Conservation (phyloP, 1,284 basidiomycete species). For the Ceratobasidium sp. region DNA sequence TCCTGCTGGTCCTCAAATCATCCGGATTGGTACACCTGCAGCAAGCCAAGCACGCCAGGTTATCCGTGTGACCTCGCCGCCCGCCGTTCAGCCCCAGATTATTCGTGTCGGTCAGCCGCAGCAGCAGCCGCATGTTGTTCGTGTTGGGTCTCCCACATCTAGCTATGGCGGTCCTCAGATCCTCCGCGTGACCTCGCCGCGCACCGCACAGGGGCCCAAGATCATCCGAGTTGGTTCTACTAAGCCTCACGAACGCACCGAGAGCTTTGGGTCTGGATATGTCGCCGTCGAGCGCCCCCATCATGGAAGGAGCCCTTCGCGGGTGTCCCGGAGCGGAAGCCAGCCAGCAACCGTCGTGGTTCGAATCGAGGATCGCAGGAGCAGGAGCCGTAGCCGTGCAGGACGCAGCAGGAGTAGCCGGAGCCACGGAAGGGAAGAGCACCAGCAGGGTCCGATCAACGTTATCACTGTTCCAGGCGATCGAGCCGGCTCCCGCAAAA, state of each 20-base stretch:
- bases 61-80: conserved; percentile 30
- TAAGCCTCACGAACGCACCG: conserved; percentile 3
- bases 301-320: conserved; percentile 12
- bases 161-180: conserved; percentile 26
- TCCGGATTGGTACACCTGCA: conserved; percentile 30
- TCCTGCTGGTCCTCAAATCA: conserved; percentile 20
- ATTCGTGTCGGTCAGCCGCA: conserved; percentile 29
- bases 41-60: conserved; percentile 16
- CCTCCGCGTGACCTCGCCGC: conserved; percentile 35
- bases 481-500: not conserved
- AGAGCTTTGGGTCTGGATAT: conserved; percentile 31
- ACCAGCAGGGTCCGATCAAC: not conserved
- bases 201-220: conserved; percentile 11
- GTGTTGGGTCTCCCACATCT: conserved; percentile 31
- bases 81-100: conserved; percentile 23
- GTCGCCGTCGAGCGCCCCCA: conserved; percentile 23
- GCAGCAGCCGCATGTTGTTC: conserved; percentile 26
- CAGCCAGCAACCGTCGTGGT: conserved; percentile 20
- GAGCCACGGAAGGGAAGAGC: not conserved
- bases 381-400: conserved; percentile 24
- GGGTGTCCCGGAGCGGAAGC: conserved; percentile 4
- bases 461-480: conserved; percentile 24
- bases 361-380: conserved; percentile 37
- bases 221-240: conserved; percentile 40
- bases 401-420: conserved; percentile 22